Conservation (phyloP, 768 basidiomycete genomes). For the Podaxis sp. region DNA sequence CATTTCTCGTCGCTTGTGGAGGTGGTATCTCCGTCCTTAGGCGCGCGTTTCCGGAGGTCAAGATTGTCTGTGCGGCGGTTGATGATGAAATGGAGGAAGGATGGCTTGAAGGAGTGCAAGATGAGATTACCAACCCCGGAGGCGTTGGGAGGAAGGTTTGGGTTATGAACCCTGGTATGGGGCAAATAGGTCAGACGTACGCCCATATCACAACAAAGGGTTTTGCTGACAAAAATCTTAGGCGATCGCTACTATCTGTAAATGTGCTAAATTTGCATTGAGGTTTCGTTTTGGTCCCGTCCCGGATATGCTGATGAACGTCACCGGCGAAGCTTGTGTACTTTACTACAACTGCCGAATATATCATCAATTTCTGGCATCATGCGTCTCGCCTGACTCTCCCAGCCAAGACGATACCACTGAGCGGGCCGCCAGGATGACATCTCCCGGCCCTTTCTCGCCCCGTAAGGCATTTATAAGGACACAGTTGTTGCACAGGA, state of each 20-base stretch:
- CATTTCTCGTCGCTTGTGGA: conserved; percentile 82
- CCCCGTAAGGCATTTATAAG: not conserved
- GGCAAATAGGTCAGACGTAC: conserved; percentile 70
- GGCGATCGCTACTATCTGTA: conserved; percentile 44
- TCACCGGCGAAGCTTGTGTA: not conserved
- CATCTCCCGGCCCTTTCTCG: not conserved
- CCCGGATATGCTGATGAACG: not conserved
- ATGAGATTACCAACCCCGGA: conserved; percentile 43
- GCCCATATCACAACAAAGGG: not conserved
- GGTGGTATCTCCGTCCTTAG: conserved; percentile 80
- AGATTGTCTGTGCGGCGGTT: conserved; percentile 81
- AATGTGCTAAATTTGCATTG: conserved; percentile 2
- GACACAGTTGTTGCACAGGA: not conserved
- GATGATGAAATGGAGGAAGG: conserved; percentile 77
- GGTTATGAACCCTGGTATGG: conserved; percentile 87
- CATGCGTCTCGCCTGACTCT: not conserved
- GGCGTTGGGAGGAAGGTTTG: conserved; percentile 67
- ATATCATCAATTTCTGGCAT: not conserved
- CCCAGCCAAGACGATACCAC: not conserved
- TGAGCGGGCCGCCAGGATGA: not conserved
- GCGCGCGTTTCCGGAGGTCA: conserved; percentile 82
- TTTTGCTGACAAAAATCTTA: conserved; percentile 16
- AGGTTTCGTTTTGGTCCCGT: not conserved
- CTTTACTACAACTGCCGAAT: not conserved
- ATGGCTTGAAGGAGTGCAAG: conserved; percentile 61